Evolutionary conservation across 495 filamentous ascomycete species (phyloP).

Genomic region (Staphylotrichum tortipilum): DNA sequence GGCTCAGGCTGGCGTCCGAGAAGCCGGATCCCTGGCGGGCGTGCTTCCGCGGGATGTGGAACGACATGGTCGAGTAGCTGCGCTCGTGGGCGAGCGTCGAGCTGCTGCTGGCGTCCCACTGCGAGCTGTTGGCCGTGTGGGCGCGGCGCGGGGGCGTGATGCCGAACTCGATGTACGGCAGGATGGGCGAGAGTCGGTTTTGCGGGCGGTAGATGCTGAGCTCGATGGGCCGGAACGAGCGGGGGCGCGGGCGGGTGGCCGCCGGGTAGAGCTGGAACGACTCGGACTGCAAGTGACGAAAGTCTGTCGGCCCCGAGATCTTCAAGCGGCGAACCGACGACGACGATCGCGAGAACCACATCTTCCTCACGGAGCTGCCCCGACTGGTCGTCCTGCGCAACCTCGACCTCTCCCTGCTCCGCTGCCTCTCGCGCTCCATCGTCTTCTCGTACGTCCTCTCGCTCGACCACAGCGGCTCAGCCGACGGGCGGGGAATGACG

Average conservation of each 20-base stretch:
- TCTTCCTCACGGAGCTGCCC: conserved; percentile 26
- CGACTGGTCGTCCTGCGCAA: conserved; percentile 24
- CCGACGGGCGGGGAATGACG: conserved; percentile 26
- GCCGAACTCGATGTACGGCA: conserved; percentile 41
- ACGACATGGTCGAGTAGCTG: conserved; percentile 42
- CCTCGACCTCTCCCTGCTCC: conserved; percentile 27
- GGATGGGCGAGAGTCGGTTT: conserved; percentile 55
- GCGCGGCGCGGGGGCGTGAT: conserved; percentile 37
- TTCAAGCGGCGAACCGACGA: conserved; percentile 33
- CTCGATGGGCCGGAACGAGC: conserved; percentile 60
- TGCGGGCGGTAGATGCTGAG: conserved; percentile 63
- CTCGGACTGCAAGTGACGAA: conserved; percentile 42
- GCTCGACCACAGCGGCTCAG: conserved; percentile 22
- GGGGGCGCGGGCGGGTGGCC: conserved; percentile 21
- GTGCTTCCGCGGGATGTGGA: conserved; percentile 42
- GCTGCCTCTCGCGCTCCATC: conserved; percentile 22
- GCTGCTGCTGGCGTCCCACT: conserved; percentile 26
- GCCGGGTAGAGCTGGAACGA: conserved; percentile 31
- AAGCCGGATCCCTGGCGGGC: conserved; percentile 21
- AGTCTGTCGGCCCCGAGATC: conserved; percentile 42
- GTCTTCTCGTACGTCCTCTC: conserved; percentile 22
- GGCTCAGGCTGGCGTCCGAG: conserved; percentile 16
- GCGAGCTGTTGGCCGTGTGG: conserved; percentile 25
- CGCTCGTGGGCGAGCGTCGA: conserved; percentile 30
- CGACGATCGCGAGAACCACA: conserved; percentile 26